These are phyloP conservation scores for Penicillium occitanis DNA, from an alignment of 2,329 filamentous ascomycete species.

Conservation along the genomic window DNA sequence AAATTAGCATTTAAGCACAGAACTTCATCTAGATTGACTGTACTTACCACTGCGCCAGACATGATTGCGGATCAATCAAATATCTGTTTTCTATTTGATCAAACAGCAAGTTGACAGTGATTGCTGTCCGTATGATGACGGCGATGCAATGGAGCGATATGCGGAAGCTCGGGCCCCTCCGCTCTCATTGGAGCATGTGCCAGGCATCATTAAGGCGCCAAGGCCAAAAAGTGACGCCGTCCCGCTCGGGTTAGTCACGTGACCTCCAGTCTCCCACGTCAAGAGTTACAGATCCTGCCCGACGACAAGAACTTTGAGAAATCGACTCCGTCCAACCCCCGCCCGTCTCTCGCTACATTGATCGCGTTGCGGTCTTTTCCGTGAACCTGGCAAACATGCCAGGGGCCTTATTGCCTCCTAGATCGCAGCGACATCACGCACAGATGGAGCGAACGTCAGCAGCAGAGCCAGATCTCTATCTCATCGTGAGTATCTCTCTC, in stretches of 20 bases:
- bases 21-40: slow-evolving; percentile 22
- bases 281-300: slow-evolving; percentile 10
- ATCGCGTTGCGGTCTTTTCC: slow-evolving; percentile 37
- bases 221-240: slow-evolving; percentile 13
- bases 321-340: slow-evolving; percentile 29
- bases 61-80: slow-evolving; percentile 35
- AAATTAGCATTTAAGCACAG: slow-evolving; percentile 25
- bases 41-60: slow-evolving; percentile 43
- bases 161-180: slow-evolving; percentile 25
- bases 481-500: slow-evolving; percentile 42
- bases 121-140: slow-evolving; percentile 20
- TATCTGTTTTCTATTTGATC: not conserved
- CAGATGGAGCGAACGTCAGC: slow-evolving; percentile 44
- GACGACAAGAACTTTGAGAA: slow-evolving; percentile 27
- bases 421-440: slow-evolving; percentile 45
- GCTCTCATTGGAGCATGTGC: slow-evolving; percentile 15
- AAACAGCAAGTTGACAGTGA: not conserved
- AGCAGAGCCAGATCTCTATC: slow-evolving; percentile 45
- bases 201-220: slow-evolving; percentile 22
- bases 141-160: slow-evolving; percentile 19
- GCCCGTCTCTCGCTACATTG: slow-evolving; percentile 30
- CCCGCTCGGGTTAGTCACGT: slow-evolving; percentile 21
- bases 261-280: slow-evolving; percentile 11
- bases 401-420: slow-evolving; percentile 51
- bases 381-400: slow-evolving; percentile 47